Evolutionary conservation across 148 eudicot genomes (phyloP).

Genomic region (Dianthus caryophyllus): DNA sequence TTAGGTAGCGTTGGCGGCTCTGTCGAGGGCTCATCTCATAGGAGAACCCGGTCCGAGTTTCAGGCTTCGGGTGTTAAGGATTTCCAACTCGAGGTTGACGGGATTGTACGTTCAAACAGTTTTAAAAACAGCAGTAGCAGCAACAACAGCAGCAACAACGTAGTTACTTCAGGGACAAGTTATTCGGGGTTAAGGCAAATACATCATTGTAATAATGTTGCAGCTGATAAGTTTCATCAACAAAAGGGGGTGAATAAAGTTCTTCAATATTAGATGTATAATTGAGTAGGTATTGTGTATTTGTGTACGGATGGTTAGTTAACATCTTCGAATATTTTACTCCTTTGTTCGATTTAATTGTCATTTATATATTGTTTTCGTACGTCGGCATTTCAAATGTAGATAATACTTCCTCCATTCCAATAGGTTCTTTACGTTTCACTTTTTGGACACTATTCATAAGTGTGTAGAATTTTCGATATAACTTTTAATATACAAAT

Average conservation of each 20-base stretch:
- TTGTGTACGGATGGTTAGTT: no score
- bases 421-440: no score
- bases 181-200: conserved; percentile 16
- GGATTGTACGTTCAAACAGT: conserved; percentile 26
- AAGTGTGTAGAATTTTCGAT: no score
- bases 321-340: no score
- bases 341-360: no score
- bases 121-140: conserved; percentile 5
- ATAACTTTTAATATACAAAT: no score
- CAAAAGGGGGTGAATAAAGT: conserved; percentile 15
- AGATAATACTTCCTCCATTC: no score
- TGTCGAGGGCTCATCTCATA: conserved; percentile 24
- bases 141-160: not conserved
- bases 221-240: conserved; percentile 5
- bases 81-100: conserved; percentile 26
- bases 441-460: no score
- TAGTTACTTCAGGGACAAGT: not conserved
- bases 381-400: no score
- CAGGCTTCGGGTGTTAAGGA: conserved; percentile 15
- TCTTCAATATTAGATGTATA: conserved; percentile 9
- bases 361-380: no score
- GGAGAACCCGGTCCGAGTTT: conserved; percentile 30
- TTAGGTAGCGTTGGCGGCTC: conserved; percentile 12
- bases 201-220: conserved; percentile 4
- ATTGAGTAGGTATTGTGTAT: no score